Percentiles rank a stretch among this genome's conserved stretches.
phyloP scores from a whole-genome alignment of 2,329 filamentous ascomycete species.

The Ophiostoma himal-ulmi region DNA sequence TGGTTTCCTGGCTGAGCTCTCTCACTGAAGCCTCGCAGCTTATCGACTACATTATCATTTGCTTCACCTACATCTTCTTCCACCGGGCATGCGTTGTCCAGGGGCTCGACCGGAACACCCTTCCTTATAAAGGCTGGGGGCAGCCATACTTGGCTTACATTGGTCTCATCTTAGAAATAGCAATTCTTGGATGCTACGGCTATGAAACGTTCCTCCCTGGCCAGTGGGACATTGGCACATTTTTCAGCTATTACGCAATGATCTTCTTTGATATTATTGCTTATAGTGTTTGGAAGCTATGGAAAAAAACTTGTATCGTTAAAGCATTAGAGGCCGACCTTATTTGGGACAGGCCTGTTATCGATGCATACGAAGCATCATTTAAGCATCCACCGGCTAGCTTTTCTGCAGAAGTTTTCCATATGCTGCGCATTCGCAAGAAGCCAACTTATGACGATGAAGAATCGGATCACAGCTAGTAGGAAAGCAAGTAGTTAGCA shows the following conservation, averaged over 20 bases:
- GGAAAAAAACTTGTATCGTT: slow-evolving; percentile 50
- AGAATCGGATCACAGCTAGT: not conserved
- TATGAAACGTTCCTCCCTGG: slow-evolving; percentile 43
- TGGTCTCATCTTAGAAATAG: slow-evolving; percentile 25
- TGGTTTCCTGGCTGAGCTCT: slow-evolving; percentile 40
- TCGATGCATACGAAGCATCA: slow-evolving; percentile 37
- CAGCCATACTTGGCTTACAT: slow-evolving; percentile 39
- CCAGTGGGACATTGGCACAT: slow-evolving; percentile 42
- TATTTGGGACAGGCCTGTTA: slow-evolving; percentile 27
- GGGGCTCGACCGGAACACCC: slow-evolving; percentile 31
- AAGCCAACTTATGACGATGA: not conserved
- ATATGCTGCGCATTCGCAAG: not conserved
- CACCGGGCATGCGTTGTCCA: slow-evolving; percentile 36
- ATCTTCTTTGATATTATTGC: slow-evolving; percentile 48
- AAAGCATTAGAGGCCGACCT: slow-evolving; percentile 27
- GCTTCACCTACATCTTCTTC: slow-evolving; percentile 38
- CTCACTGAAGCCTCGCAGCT: slow-evolving; percentile 40
- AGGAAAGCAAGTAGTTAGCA: not conserved
- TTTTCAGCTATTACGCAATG: slow-evolving; percentile 54
- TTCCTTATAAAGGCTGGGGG: slow-evolving; percentile 37
- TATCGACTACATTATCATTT: slow-evolving; percentile 40
- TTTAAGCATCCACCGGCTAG: not conserved
- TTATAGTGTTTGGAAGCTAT: slow-evolving; percentile 57
- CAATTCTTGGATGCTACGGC: slow-evolving; percentile 40
- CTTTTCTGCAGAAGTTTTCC: not conserved